These are phyloP conservation scores for Drosera spatulata DNA, from an alignment of 179 eudicot genomes.

Conservation along the genomic window DNA sequence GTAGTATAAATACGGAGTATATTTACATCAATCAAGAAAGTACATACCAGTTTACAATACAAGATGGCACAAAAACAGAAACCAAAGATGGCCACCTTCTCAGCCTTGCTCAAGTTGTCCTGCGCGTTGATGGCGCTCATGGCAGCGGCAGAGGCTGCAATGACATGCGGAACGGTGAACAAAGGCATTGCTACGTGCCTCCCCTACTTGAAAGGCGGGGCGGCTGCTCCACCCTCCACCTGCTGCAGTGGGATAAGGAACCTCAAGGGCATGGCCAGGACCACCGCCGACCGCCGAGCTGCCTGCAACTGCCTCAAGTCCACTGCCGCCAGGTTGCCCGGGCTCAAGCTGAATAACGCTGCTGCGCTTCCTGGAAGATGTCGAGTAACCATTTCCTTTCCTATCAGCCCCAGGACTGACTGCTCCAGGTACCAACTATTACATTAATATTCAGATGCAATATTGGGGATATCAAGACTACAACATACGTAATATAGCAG, in stretches of 20 bases:
- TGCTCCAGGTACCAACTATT: slow-evolving; percentile 4
- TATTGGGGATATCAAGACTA: too few relatives aligned
- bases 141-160: slow-evolving; percentile 17
- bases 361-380: slow-evolving; percentile 10
- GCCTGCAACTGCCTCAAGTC: slow-evolving; percentile 20
- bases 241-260: slow-evolving; percentile 33
- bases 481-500: too few relatives aligned
- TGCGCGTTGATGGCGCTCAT: neutral
- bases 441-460: too few relatives aligned
- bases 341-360: slow-evolving; percentile 1
- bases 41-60: too few relatives aligned
- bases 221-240: neutral
- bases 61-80: too few relatives aligned
- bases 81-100: too few relatives aligned
- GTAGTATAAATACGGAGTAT: too few relatives aligned
- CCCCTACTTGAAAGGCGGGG: slow-evolving; percentile 16
- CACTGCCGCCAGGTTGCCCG: neutral
- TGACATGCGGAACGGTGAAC: slow-evolving; percentile 24
- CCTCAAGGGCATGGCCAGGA: slow-evolving; percentile 17
- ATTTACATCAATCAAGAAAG: too few relatives aligned
- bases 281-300: slow-evolving; percentile 10
- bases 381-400: slow-evolving; percentile 1
- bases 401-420: slow-evolving; percentile 6
- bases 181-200: slow-evolving; percentile 18
- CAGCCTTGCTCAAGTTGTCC: too few relatives aligned